phyloP scores from a whole-genome alignment of 306 rosid genomes.

The Ochetophila trinervis region DNA sequence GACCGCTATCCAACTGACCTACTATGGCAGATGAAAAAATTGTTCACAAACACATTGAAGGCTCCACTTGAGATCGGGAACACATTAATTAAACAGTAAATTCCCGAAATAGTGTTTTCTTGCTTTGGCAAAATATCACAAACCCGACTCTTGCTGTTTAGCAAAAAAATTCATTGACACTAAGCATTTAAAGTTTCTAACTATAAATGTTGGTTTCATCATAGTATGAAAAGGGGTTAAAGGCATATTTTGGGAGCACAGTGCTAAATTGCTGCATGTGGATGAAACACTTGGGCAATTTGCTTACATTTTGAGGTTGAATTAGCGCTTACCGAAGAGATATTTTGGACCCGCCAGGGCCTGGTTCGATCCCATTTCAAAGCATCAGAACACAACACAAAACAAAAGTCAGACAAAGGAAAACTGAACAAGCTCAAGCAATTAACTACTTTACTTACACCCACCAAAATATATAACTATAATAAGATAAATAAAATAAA shows the following conservation, averaged over 20 bases:
- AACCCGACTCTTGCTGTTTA: not conserved
- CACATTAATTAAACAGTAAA: not conserved
- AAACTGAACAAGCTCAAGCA: slow-evolving; percentile 18
- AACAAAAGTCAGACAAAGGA: slow-evolving; percentile 2
- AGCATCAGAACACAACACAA: slow-evolving; percentile 32
- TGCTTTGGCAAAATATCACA: not conserved
- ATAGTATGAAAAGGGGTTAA: no score
- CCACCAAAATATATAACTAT: not conserved
- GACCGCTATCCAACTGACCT: no score
- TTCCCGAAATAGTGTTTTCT: not conserved
- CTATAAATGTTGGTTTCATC: no score
- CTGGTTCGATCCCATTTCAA: slow-evolving; percentile 46
- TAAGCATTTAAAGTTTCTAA: no score
- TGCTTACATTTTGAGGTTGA: not conserved
- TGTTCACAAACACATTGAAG: not conserved
- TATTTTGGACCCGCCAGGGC: slow-evolving; percentile 74
- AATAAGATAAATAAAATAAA: not conserved
- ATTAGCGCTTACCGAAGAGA: slow-evolving; percentile 67
- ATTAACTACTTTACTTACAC: not conserved
- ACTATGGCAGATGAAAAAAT: no score
- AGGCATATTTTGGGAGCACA: no score
- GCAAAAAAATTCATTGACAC: no score
- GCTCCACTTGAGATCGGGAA: not conserved
- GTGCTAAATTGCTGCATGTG: no score
- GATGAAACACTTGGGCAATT: no score